These are phyloP conservation scores for Tolypocladium pustulatum DNA, from an alignment of 2,329 filamentous ascomycete species.

Conservation along the genomic window DNA sequence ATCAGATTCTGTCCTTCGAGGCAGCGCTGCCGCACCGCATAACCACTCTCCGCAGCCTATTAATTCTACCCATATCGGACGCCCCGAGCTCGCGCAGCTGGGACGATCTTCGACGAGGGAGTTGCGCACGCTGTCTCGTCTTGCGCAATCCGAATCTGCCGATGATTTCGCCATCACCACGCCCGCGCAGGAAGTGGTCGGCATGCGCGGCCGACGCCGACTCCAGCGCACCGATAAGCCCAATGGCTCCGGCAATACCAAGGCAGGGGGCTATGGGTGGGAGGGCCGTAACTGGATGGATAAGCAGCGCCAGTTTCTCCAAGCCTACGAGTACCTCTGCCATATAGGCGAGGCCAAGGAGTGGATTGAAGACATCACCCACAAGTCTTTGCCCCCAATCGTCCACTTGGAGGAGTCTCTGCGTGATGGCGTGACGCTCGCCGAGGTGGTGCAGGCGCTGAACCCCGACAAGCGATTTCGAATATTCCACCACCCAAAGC, in stretches of 20 bases:
- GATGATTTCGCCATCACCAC: slow-evolving; percentile 75
- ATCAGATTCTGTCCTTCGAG: slow-evolving; percentile 39
- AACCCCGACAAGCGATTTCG: slow-evolving; percentile 65
- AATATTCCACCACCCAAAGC: slow-evolving; percentile 75
- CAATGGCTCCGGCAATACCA: slow-evolving; percentile 33
- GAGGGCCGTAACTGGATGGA: slow-evolving; percentile 95
- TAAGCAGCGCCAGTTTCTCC: slow-evolving; percentile 89
- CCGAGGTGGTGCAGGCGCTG: slow-evolving; percentile 84
- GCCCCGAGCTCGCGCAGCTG: slow-evolving; percentile 69
- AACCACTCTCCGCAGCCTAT: slow-evolving; percentile 19
- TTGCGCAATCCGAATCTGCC: slow-evolving; percentile 63
- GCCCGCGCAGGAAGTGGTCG: slow-evolving; percentile 75
- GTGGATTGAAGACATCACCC: slow-evolving; percentile 91
- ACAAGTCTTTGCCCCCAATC: slow-evolving; percentile 78
- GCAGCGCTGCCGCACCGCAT: slow-evolving; percentile 19
- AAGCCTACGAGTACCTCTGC: slow-evolving; percentile 96
- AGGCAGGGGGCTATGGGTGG: slow-evolving; percentile 54
- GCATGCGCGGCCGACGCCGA: slow-evolving; percentile 72
- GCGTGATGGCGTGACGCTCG: slow-evolving; percentile 84
- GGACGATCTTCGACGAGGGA: slow-evolving; percentile 86
- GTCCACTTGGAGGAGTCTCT: slow-evolving; percentile 89
- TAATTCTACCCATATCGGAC: slow-evolving; percentile 37
- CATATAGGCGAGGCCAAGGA: slow-evolving; percentile 98
- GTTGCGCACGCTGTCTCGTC: slow-evolving; percentile 73
- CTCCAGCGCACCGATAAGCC: slow-evolving; percentile 62